Evolutionary conservation across 345 rosid genomes (phyloP).

Genomic region (Citrus mangshanensis): DNA sequence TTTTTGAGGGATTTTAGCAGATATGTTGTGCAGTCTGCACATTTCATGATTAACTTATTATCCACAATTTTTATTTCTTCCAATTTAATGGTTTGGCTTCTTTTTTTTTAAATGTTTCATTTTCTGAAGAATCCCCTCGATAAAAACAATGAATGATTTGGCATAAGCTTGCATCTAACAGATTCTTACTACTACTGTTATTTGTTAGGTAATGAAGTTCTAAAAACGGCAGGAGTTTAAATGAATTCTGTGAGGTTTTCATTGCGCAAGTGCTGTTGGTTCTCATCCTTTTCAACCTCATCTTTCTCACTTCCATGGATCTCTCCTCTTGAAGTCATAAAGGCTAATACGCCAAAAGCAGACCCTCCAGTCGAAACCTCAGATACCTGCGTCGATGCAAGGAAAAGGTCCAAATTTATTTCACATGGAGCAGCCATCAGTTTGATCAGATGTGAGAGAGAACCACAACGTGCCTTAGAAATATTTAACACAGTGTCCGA

Average conservation of each 20-base stretch:
- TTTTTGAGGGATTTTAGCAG: neutral
- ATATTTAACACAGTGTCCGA: slow-evolving; percentile 60
- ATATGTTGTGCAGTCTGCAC: neutral
- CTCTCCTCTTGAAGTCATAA: slow-evolving; percentile 43
- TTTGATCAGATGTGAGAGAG: slow-evolving; percentile 68
- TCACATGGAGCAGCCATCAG: slow-evolving; percentile 59
- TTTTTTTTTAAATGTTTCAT: neutral
- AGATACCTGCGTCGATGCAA: slow-evolving; percentile 16
- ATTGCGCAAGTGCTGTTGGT: slow-evolving; percentile 11
- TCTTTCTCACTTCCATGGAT: slow-evolving; percentile 60
- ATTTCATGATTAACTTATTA: neutral
- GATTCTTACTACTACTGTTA: neutral
- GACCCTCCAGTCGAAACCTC: slow-evolving; percentile 37
- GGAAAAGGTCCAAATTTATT: slow-evolving; percentile 47
- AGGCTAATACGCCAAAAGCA: slow-evolving; percentile 16
- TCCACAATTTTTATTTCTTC: neutral
- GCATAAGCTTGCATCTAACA: neutral
- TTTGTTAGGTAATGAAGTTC: slow-evolving; percentile 5
- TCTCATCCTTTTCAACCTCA: slow-evolving; percentile 26
- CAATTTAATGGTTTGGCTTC: neutral
- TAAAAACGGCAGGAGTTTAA: neutral
- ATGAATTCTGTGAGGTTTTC: slow-evolving; percentile 13
- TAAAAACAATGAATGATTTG: neutral
- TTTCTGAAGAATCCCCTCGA: neutral
- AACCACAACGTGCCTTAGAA: slow-evolving; percentile 67